Conservation (phyloP, 2,329 filamentous ascomycete species). For the Coniochaeta sp. region DNA sequence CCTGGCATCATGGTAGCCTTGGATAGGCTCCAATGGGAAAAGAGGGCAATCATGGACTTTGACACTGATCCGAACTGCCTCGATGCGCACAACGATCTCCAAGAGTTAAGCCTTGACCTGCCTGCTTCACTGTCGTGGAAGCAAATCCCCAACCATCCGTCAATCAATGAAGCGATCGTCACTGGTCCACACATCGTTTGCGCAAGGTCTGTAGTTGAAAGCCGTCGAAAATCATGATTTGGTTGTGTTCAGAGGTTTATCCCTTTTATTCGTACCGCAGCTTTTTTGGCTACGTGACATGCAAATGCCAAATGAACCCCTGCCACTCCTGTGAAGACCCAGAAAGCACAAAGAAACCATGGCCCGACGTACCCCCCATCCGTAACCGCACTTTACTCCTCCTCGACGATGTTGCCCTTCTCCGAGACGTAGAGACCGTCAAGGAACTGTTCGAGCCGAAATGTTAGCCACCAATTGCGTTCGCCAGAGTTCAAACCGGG, state of each 20-base stretch:
- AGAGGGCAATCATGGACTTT: too few species aligned
- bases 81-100: too few species aligned
- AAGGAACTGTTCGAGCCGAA: constrained; percentile 65
- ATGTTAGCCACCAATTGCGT: constrained; percentile 7
- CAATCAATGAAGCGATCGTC: background rate
- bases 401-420: constrained; percentile 87
- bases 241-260: constrained; percentile 19
- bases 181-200: background rate
- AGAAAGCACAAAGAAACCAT: constrained; percentile 40
- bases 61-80: too few species aligned
- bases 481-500: background rate
- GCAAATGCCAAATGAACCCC: constrained; percentile 49
- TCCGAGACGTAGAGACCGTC: constrained; percentile 99
- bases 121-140: too few species aligned
- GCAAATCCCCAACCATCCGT: too few species aligned
- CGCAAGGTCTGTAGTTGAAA: background rate
- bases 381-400: constrained; percentile 16
- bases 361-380: constrained; percentile 28
- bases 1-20: too few species aligned
- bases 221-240: constrained; percentile 7
- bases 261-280: constrained; percentile 22
- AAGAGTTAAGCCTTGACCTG: too few species aligned
- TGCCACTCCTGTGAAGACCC: constrained; percentile 54
- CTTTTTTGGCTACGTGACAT: constrained; percentile 46
- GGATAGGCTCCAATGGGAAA: too few species aligned